These are phyloP conservation scores for Penicillium sp. DNA, from an alignment of 2,329 filamentous ascomycete species.

Conservation along the genomic window DNA sequence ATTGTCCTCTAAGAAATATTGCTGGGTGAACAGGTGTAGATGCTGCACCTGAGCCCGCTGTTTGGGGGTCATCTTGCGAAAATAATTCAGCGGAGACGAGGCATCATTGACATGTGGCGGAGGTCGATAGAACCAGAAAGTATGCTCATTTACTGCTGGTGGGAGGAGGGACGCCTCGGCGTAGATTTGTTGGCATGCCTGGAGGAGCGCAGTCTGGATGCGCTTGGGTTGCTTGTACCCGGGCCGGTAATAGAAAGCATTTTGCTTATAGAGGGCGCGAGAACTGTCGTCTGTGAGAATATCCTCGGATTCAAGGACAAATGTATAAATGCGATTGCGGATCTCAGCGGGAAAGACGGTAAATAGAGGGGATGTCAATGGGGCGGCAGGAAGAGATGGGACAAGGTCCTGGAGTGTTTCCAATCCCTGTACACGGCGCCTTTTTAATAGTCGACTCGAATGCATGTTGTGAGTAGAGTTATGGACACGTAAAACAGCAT, in stretches of 20 bases:
- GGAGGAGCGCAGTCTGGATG: constrained; percentile 36
- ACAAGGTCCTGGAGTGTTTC: background rate
- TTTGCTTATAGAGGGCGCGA: constrained; percentile 16
- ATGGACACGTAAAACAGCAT: background rate
- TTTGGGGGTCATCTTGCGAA: constrained; percentile 20
- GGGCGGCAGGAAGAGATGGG: constrained; percentile 1
- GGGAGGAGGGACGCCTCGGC: constrained; percentile 40
- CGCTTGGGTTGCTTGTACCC: constrained; percentile 31
- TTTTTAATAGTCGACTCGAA: background rate
- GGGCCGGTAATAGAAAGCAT: constrained; percentile 31
- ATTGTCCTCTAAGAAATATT: constrained; percentile 22
- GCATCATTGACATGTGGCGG: constrained; percentile 20
- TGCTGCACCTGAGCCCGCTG: constrained; percentile 22
- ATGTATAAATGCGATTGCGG: background rate
- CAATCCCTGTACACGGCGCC: background rate
- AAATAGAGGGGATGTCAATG: background rate
- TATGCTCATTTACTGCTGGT: constrained; percentile 30
- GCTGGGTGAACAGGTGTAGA: constrained; percentile 31
- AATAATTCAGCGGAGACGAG: constrained; percentile 14
- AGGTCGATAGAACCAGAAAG: constrained; percentile 29
- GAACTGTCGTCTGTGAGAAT: background rate
- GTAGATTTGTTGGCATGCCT: constrained; percentile 42
- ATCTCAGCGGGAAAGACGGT: background rate
- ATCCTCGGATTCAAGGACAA: background rate
- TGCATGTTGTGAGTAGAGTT: background rate